phyloP scores from a whole-genome alignment of 768 basidiomycete genomes.

The Tulasnella sp. region DNA sequence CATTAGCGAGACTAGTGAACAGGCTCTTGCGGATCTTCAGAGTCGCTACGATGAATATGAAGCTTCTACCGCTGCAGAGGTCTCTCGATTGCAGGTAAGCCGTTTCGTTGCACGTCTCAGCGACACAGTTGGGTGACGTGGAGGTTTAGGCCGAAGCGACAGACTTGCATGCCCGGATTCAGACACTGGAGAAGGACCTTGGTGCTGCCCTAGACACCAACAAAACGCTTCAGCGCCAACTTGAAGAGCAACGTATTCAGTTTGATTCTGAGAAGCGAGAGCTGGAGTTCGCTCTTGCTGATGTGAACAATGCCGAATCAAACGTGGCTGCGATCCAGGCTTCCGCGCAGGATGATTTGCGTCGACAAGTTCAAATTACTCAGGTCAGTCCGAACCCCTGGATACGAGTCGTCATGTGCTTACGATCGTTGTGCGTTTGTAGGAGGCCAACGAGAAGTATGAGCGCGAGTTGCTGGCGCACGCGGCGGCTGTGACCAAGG shows the following conservation, averaged over 20 bases:
- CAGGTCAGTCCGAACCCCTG: slow-evolving; percentile 33
- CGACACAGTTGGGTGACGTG: background rate
- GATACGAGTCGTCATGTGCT: background rate
- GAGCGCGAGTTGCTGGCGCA: slow-evolving; percentile 72
- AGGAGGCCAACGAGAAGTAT: slow-evolving; percentile 74
- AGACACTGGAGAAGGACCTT: slow-evolving; percentile 40
- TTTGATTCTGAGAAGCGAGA: slow-evolving; percentile 73
- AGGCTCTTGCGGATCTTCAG: slow-evolving; percentile 57
- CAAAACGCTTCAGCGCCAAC: slow-evolving; percentile 46
- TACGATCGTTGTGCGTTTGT: background rate
- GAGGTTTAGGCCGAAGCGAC: slow-evolving; percentile 45
- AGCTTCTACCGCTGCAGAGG: slow-evolving; percentile 53
- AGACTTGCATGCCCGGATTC: slow-evolving; percentile 51
- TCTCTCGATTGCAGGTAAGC: slow-evolving; percentile 55
- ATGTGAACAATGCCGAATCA: slow-evolving; percentile 65
- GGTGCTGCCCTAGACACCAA: slow-evolving; percentile 37
- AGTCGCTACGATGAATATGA: slow-evolving; percentile 73
- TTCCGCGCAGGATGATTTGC: slow-evolving; percentile 39
- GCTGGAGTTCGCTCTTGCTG: slow-evolving; percentile 71
- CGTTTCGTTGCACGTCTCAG: background rate
- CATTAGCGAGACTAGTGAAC: slow-evolving; percentile 73
- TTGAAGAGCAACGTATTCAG: slow-evolving; percentile 56
- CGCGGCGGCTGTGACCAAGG: slow-evolving; percentile 68
- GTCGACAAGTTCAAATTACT: slow-evolving; percentile 53
- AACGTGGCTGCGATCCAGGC: slow-evolving; percentile 50